Base-by-base conservation (phyloP, 2,329 filamentous ascomycete genomes). In the Huntiella bhutanensis region DNA sequence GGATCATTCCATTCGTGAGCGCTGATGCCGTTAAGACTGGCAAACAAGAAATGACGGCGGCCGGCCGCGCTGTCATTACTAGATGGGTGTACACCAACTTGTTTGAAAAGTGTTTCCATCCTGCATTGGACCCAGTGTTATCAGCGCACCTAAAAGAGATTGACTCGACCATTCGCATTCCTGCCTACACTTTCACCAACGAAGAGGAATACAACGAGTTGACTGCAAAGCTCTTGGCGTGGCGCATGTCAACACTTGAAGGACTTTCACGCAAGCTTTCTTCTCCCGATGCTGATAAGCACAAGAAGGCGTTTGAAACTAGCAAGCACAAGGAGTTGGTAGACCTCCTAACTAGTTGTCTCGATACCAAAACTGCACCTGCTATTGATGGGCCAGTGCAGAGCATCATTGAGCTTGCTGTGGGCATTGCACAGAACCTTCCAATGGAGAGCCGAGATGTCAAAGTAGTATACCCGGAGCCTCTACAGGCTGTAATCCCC, bases 21-120 rank as follows among this genome's bases (percentile, higher is more conserved):
- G 70, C 80, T 45, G 87, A 93, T 55, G 88, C 86, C 1, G 70
- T 92, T 46, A 75, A 79, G 55, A 85, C 80, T 7, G 91, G 87
- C 51, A 93, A 87, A 58, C 87, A 95, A 60, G 91, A 98, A 62
- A 98, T 98, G 91, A 96, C 86, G 5, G 87, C 87, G 4, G 81
- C 93, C 17, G 91, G 91, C 12, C 77, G 88, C 46, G 86, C 88
- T 10, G 77, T 87, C 52, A 86, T 98, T 54, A 82, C 82, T 22
- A 75, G 79, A 50, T 98, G 88, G 85, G 65, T 98, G 4, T 78
- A 88, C 17, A 84, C 94, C 41, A 84, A 93, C 57, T 74, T 96
- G 38, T 93, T 96, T 59, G 79, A 92, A 59, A 79, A 80, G 46
- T 87, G 82, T 61, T 96, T 98, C 64, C 91, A 98, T 57, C 91